Evolutionary conservation across 2,329 filamentous ascomycete species (phyloP).

Genomic region (Colletotrichum salicis): DNA sequence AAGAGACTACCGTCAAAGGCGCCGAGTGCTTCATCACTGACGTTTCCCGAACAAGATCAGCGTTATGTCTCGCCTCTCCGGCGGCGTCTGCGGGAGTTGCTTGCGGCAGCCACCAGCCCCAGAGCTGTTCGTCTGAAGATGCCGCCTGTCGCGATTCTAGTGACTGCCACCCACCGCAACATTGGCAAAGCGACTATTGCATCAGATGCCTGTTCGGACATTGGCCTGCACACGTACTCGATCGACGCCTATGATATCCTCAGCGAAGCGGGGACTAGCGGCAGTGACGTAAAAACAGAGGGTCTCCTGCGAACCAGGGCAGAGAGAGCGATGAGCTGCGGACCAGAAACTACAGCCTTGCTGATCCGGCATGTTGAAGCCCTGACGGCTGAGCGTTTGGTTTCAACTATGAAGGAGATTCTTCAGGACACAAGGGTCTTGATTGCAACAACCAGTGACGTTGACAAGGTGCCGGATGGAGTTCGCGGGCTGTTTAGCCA

Average conservation of each 20-base stretch:
- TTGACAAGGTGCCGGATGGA: slow-evolving; percentile 92
- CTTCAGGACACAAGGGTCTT: slow-evolving; percentile 82
- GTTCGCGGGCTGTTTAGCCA: slow-evolving; percentile 93
- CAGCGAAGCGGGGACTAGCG: slow-evolving; percentile 87
- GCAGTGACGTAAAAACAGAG: slow-evolving; percentile 93
- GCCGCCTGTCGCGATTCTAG: slow-evolving; percentile 86
- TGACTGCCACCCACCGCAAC: slow-evolving; percentile 91
- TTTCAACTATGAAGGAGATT: slow-evolving; percentile 84
- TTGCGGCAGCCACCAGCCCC: slow-evolving; percentile 88
- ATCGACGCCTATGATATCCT: slow-evolving; percentile 95
- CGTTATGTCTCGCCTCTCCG: slow-evolving; percentile 69
- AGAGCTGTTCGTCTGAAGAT: slow-evolving; percentile 87
- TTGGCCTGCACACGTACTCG: slow-evolving; percentile 88
- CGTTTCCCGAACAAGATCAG: slow-evolving; percentile 57
- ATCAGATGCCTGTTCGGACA: slow-evolving; percentile 81
- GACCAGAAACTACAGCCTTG: slow-evolving; percentile 82
- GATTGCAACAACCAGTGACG: slow-evolving; percentile 92
- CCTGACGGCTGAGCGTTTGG: slow-evolving; percentile 89
- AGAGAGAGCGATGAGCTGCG: slow-evolving; percentile 89
- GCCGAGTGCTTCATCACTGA: slow-evolving; percentile 50
- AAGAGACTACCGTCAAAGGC: slow-evolving; percentile 70
- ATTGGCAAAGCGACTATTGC: slow-evolving; percentile 92
- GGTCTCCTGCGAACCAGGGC: slow-evolving; percentile 88
- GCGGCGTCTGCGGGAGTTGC: slow-evolving; percentile 82
- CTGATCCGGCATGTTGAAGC: slow-evolving; percentile 93